A percentile compares a stretch with the other conserved stretches of the same genome.
Evolutionary conservation across 768 basidiomycete species (phyloP).

Genomic region (Cystofilobasidium capitatum): DNA sequence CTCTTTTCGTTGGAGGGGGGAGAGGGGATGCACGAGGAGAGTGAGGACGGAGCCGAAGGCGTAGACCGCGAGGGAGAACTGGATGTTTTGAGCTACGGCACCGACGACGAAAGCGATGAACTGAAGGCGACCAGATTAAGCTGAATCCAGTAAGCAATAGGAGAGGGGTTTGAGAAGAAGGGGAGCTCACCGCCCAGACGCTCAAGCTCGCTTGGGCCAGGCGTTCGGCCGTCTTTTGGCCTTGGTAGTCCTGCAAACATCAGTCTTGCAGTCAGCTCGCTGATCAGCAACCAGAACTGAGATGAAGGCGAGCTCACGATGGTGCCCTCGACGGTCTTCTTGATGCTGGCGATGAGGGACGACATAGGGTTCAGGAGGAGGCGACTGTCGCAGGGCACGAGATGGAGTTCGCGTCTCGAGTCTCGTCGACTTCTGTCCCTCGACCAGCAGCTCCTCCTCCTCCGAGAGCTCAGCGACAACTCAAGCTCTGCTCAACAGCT

Average conservation of each 20-base stretch:
- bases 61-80: neutral
- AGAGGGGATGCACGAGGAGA: neutral
- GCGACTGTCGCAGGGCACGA: neutral
- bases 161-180: neutral
- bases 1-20: neutral
- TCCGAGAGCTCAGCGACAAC: no score
- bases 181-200: constrained; percentile 5
- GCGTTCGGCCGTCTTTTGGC: constrained; percentile 12
- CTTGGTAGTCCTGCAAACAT: constrained; percentile 13
- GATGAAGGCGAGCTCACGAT: constrained; percentile 2
- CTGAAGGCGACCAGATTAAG: neutral
- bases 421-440: neutral
- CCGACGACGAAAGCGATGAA: constrained; percentile 8
- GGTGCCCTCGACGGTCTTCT: neutral
- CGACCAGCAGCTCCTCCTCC: no score
- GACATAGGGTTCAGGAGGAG: neutral
- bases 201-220: neutral
- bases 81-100: neutral
- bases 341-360: neutral
- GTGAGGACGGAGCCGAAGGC: neutral
- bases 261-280: neutral
- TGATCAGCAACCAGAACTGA: neutral
- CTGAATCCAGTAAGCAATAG: neutral
- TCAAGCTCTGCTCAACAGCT: no score
- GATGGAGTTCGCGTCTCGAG: no score